Base-by-base conservation (phyloP, 2,329 filamentous ascomycete genomes). In the Ophiocordyceps australis region DNA sequence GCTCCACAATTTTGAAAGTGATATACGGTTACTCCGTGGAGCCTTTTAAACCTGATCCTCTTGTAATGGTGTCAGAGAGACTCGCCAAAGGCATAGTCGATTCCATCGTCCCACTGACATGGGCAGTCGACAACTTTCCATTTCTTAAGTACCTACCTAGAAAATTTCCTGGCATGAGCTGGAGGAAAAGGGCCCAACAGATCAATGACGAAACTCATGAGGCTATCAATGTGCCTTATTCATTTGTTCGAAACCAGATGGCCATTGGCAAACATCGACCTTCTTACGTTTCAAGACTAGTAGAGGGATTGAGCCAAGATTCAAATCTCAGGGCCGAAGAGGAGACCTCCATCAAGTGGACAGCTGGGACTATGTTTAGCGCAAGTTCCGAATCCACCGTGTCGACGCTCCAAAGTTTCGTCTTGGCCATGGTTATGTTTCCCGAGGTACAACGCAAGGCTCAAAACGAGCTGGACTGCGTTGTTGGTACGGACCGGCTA, bases 401-500 rank as follows among this genome's bases (percentile, higher is more conserved):
- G 9, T 20, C 24, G 4, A 23, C 23, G 6, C 7, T 34, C 1
- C 19, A 5, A 11, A 25, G 16, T 22, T 58, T 62, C 32, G 39
- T 59, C 2, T 43, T 56, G 13, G 62, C 62, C 5, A 61, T 65
- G 57, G 35, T 49, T 0, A 33, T 57, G 2, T 45, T 50, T 11
- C 45, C 46, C 2, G 46, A 46, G 1, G 52, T 59, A 0, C 57
- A 61, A 30, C 50, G 38, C 30, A 42, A 38, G 20, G 56, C 49
- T 0, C 54, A 55, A 20, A 33, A 36, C 1, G 52, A 58, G 23
- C 44, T 65, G 4, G 55, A 62, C 23, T 28, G 39, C 0, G 46
- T 62, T 2, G 42, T 59, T 13, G 58, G 60, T 3, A 18, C 35
- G 0, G 39, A 49, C 10, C 44, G 59, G 3, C 29, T 60, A 4